phyloP scores from a whole-genome alignment of 1,139 yeast genomes.

The Oligophagozyma castellii region DNA sequence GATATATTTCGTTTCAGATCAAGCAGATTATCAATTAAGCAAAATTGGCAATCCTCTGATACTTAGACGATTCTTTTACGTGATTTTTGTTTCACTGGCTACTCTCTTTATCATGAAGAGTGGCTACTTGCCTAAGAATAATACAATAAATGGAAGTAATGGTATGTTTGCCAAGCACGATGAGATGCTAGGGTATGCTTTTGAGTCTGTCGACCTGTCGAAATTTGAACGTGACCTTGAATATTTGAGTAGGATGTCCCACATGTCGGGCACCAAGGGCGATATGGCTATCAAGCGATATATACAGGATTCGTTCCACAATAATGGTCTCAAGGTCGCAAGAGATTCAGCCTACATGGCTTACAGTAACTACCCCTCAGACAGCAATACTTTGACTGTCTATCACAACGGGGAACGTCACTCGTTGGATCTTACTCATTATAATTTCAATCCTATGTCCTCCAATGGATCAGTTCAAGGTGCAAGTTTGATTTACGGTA shows the following conservation, averaged over 20 bases:
- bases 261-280: conserved; percentile 77
- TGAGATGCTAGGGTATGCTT: conserved; percentile 37
- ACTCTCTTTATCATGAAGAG: conserved; percentile 46
- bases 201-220: conserved; percentile 38
- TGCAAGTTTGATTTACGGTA: conserved; percentile 37
- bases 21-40: conserved; percentile 44
- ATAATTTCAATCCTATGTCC: conserved; percentile 58
- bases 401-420: conserved; percentile 29
- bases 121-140: conserved; percentile 30
- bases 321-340: conserved; percentile 42
- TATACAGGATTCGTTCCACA: conserved; percentile 42
- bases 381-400: conserved; percentile 8
- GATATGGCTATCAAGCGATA: conserved; percentile 61
- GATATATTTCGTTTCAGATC: conserved; percentile 24
- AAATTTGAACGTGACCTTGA: conserved; percentile 56
- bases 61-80: conserved; percentile 61
- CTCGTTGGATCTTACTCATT: conserved; percentile 29
- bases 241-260: conserved; percentile 76
- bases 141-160: conserved; percentile 34
- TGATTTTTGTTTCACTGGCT: conserved; percentile 43
- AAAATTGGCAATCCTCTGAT: conserved; percentile 77
- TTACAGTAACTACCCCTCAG: conserved; percentile 2
- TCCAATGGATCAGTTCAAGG: conserved; percentile 44
- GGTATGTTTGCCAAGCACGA: conserved; percentile 55
- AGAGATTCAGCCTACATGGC: conserved; percentile 30